phyloP scores from a whole-genome alignment of 2,329 filamentous ascomycete species.

The Fusarium anguioides region DNA sequence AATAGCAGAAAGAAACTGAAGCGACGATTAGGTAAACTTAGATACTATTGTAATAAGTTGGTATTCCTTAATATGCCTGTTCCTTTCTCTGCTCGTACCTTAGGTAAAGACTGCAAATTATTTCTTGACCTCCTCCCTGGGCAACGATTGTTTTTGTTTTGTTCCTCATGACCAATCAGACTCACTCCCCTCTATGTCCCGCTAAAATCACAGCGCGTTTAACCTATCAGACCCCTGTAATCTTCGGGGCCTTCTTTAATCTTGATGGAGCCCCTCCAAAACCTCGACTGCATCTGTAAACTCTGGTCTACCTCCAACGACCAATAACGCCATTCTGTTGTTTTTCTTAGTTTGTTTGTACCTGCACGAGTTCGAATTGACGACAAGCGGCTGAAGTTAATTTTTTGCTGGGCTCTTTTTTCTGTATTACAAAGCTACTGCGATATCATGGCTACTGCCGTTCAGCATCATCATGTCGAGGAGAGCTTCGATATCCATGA shows the following conservation, averaged over 20 bases:
- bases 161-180: constrained; percentile 43
- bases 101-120: no score
- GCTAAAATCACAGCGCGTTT: constrained; percentile 40
- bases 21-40: no score
- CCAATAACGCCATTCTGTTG: constrained; percentile 10
- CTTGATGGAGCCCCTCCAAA: constrained; percentile 41
- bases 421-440: constrained; percentile 10
- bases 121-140: no score
- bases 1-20: no score
- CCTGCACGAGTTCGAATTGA: background rate
- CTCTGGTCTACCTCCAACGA: constrained; percentile 9
- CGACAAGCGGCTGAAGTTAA: background rate
- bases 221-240: constrained; percentile 41
- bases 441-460: constrained; percentile 39
- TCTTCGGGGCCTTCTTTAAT: constrained; percentile 9
- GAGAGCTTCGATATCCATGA: constrained; percentile 62
- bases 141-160: constrained; percentile 52
- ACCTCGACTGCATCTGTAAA: constrained; percentile 15
- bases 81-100: no score
- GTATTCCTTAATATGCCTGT: no score
- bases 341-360: constrained; percentile 4
- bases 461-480: constrained; percentile 46
- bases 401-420: background rate
- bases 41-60: no score
- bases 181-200: constrained; percentile 40